These are phyloP conservation scores for Pholiota adiposa DNA, from an alignment of 1,284 basidiomycete genomes.

Conservation along the genomic window DNA sequence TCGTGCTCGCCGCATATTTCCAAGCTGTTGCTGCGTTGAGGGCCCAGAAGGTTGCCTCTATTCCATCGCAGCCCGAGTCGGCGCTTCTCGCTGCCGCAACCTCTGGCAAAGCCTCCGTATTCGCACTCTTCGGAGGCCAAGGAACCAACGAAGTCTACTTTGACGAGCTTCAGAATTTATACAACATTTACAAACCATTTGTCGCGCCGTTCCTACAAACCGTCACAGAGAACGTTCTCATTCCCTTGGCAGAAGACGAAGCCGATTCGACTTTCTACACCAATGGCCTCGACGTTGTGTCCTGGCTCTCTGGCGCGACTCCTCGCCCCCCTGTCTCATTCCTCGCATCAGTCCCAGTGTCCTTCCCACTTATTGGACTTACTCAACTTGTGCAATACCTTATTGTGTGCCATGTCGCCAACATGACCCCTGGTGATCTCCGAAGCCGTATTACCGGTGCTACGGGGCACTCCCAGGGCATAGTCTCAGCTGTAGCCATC, in stretches of 20 bases:
- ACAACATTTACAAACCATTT: constrained; percentile 90
- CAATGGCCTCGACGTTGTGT: constrained; percentile 81
- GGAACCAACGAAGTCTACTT: constrained; percentile 99
- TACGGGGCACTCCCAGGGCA: constrained; percentile 97
- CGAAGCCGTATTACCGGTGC: constrained; percentile 80
- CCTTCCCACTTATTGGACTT: constrained; percentile 93
- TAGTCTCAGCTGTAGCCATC: constrained; percentile 90
- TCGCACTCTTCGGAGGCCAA: constrained; percentile 98
- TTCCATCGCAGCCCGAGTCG: constrained; percentile 70
- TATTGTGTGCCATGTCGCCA: constrained; percentile 74
- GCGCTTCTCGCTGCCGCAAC: constrained; percentile 78
- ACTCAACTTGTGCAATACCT: constrained; percentile 96
- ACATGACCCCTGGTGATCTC: constrained; percentile 82
- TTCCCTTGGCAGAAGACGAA: constrained; percentile 72
- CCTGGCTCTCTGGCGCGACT: constrained; percentile 80
- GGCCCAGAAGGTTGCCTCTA: constrained; percentile 55
- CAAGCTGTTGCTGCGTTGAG: constrained; percentile 78
- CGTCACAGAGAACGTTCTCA: constrained; percentile 71
- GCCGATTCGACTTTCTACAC: constrained; percentile 73
- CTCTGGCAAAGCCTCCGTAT: constrained; percentile 79
- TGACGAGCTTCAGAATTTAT: constrained; percentile 91
- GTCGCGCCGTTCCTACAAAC: constrained; percentile 72
- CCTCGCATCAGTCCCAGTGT: constrained; percentile 93
- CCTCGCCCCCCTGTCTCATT: constrained; percentile 85
- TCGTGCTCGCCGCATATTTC: constrained; percentile 84